Percentiles rank a stretch among this genome's conserved stretches.
These are phyloP conservation scores for Hypholoma sublateritium DNA, from an alignment of 768 basidiomycete species.

Conservation along the genomic window DNA sequence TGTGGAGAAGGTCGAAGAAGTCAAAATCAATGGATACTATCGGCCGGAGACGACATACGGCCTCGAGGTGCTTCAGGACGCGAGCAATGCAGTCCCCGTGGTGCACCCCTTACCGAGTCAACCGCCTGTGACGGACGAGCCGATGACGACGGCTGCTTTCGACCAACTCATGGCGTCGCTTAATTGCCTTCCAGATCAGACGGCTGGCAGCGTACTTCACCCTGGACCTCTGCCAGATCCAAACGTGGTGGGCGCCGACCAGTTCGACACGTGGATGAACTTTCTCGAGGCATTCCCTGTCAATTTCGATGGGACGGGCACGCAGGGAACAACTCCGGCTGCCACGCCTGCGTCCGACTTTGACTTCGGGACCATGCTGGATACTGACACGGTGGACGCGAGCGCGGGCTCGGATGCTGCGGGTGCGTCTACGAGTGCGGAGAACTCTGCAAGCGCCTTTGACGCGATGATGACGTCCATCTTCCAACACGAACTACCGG, in stretches of 20 bases:
- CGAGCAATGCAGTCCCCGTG: constrained; percentile 14
- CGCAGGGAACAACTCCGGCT: constrained; percentile 15
- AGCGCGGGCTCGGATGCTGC: background rate
- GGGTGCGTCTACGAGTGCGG: too few species aligned
- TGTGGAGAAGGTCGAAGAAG: constrained; percentile 3
- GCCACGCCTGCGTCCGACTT: constrained; percentile 7
- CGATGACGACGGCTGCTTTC: background rate
- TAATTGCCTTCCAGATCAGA: constrained; percentile 18
- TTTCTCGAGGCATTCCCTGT: constrained; percentile 47
- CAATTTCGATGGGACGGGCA: constrained; percentile 26
- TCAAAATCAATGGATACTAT: constrained; percentile 24
- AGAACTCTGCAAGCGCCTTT: constrained; percentile 1
- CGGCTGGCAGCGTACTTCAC: constrained; percentile 10
- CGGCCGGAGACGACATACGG: constrained; percentile 34
- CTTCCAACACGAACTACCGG: background rate
- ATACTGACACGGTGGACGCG: background rate
- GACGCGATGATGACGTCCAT: constrained; percentile 12
- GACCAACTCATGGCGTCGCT: background rate
- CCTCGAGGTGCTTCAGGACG: constrained; percentile 25
- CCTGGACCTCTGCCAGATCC: background rate
- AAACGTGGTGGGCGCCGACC: constrained; percentile 27
- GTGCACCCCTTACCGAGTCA: background rate
- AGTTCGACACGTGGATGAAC: constrained; percentile 52
- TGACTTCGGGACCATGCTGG: background rate
- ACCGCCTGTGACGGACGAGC: background rate